These are phyloP conservation scores for Spencermartinsiella ligniputridi DNA, from an alignment of 1,139 yeast genomes.

Conservation along the genomic window DNA sequence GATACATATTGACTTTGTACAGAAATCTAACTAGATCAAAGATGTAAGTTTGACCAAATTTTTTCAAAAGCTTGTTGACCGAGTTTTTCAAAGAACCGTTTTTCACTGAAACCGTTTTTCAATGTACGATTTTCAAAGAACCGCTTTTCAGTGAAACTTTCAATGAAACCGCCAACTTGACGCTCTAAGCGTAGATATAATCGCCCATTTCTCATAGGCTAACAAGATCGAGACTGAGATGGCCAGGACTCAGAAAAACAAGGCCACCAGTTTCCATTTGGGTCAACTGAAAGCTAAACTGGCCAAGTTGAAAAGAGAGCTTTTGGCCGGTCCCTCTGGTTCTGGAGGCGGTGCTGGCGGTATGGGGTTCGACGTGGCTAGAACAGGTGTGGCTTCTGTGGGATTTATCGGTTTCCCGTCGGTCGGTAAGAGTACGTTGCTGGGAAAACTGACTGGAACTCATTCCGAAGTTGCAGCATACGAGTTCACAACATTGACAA, in stretches of 20 bases:
- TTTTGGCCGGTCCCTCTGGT: constrained; percentile 71
- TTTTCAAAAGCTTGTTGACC: too few species aligned
- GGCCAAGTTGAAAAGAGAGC: constrained; percentile 89
- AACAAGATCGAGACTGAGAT: constrained; percentile 87
- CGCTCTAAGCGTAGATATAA: constrained; percentile 1
- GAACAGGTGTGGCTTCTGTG: constrained; percentile 95
- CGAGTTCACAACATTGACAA: constrained; percentile 94
- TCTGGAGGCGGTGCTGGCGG: constrained; percentile 88
- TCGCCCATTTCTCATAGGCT: too few species aligned
- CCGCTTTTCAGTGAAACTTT: too few species aligned
- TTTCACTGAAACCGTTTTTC: too few species aligned
- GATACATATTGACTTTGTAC: neutral
- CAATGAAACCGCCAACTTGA: too few species aligned
- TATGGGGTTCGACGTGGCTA: constrained; percentile 92
- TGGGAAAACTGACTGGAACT: constrained; percentile 87
- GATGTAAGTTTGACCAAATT: constrained; percentile 13
- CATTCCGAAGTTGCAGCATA: constrained; percentile 97
- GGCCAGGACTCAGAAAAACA: constrained; percentile 94
- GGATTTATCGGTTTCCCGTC: constrained; percentile 99
- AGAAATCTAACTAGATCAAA: constrained; percentile 17
- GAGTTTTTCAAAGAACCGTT: too few species aligned
- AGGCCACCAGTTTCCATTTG: constrained; percentile 92
- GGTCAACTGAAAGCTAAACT: constrained; percentile 95
- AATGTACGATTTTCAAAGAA: too few species aligned
- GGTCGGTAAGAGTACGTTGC: constrained; percentile 85